Conservation (phyloP, 1,139 yeast species). For the Pichia sp. region DNA sequence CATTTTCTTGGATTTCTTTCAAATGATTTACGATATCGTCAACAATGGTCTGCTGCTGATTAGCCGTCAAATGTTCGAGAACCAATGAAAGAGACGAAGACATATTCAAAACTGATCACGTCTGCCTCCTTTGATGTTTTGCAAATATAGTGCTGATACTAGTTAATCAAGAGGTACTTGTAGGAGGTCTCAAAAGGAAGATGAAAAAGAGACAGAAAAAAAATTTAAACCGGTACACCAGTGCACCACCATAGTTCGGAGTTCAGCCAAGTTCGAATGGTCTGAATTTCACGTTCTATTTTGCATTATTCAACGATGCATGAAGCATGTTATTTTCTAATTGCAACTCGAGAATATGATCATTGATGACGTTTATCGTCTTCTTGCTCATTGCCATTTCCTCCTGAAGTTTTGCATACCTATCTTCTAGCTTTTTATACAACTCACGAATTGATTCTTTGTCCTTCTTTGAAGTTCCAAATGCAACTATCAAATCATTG, state of each 20-base stretch:
- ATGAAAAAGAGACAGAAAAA: neutral
- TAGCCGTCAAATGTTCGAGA: constrained; percentile 14
- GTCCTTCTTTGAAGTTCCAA: constrained; percentile 20
- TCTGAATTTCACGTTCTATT: neutral
- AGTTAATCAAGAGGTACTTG: neutral
- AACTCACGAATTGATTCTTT: constrained; percentile 25
- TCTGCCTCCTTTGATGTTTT: neutral
- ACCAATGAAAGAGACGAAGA: constrained; percentile 14
- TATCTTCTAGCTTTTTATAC: constrained; percentile 31
- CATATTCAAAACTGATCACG: constrained; percentile 2
- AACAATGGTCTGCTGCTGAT: constrained; percentile 24
- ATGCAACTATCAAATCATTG: constrained; percentile 18
- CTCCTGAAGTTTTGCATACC: constrained; percentile 37
- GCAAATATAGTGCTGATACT: neutral
- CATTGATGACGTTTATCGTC: constrained; percentile 60
- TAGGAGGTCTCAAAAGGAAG: neutral
- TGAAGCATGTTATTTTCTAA: constrained; percentile 62
- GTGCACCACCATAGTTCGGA: neutral
- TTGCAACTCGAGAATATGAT: constrained; percentile 64
- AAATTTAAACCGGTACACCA: neutral
- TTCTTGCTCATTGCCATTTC: constrained; percentile 51
- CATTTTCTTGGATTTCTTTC: neutral
- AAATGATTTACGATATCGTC: constrained; percentile 9
- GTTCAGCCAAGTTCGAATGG: neutral
- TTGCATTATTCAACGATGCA: neutral